Evolutionary conservation across 345 rosid genomes (phyloP).

Genomic region (Durio zibethinus): DNA sequence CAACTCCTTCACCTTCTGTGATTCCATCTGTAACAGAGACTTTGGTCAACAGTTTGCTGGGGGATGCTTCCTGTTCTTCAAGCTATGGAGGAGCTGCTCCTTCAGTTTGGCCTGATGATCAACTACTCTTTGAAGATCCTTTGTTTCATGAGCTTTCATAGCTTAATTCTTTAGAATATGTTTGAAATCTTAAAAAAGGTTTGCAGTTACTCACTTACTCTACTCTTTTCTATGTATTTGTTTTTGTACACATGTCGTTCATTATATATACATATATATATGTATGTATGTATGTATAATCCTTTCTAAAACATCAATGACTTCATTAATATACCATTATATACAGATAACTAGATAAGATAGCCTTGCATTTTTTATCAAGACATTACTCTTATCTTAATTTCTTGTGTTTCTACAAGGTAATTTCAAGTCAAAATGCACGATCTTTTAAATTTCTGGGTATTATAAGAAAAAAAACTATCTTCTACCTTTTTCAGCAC

Average conservation of each 20-base stretch:
- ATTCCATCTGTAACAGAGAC: conserved; percentile 15
- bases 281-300: not conserved
- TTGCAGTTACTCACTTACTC: conserved; percentile 19
- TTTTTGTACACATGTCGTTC: conserved; percentile 3
- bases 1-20: conserved; percentile 38
- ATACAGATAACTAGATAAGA: not conserved
- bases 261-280: not conserved
- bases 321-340: not conserved
- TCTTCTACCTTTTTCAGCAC: not conserved
- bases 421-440: not conserved
- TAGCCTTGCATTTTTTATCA: not conserved
- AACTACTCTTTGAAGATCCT: conserved; percentile 47
- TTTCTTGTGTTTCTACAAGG: not conserved
- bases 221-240: conserved; percentile 13
- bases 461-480: too few relatives aligned
- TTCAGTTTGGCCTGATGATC: conserved; percentile 37
- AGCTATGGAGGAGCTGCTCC: conserved; percentile 33
- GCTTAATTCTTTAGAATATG: conserved; percentile 10
- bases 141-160: conserved; percentile 44
- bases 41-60: conserved; percentile 10
- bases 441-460: not conserved
- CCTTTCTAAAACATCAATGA: conserved; percentile 2
- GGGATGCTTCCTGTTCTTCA: conserved; percentile 26
- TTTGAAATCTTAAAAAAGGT: conserved; percentile 1
- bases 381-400: not conserved